These are phyloP conservation scores for Graphilbum sp. DNA, from an alignment of 2,329 filamentous ascomycete species.

Conservation along the genomic window DNA sequence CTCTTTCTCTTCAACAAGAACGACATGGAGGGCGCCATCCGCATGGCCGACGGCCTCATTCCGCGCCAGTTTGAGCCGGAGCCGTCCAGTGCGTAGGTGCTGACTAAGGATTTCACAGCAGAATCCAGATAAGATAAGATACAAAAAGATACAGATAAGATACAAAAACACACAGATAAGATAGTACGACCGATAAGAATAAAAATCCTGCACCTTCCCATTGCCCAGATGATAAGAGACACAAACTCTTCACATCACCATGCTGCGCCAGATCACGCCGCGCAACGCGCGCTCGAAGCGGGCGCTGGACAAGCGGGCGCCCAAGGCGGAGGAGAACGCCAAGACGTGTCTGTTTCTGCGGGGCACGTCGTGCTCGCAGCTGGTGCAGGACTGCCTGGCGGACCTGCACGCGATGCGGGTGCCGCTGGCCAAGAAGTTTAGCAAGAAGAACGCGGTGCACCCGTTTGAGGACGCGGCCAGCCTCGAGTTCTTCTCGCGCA, in stretches of 20 bases:
- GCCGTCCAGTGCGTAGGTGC: conserved; percentile 19
- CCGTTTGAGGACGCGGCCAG: conserved; percentile 62
- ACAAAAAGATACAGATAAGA: background rate
- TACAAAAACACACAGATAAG: background rate
- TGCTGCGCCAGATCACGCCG: conserved; percentile 26
- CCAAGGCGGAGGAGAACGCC: conserved; percentile 76
- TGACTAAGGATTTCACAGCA: too few species aligned
- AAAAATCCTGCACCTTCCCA: background rate
- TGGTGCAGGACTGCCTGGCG: conserved; percentile 67
- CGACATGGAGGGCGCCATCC: conserved; percentile 72
- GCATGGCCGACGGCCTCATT: conserved; percentile 54
- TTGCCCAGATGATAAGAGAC: too few species aligned
- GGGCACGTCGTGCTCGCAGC: conserved; percentile 68
- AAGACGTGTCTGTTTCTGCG: conserved; percentile 83
- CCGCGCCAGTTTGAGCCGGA: conserved; percentile 38
- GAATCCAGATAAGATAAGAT: background rate
- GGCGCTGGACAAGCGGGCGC: conserved; percentile 81
- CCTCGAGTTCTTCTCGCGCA: conserved; percentile 73
- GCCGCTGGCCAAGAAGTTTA: conserved; percentile 76
- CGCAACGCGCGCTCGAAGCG: conserved; percentile 79
- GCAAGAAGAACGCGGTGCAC: conserved; percentile 80
- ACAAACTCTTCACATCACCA: conserved; percentile 1
- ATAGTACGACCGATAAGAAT: background rate
- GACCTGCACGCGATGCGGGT: conserved; percentile 76
- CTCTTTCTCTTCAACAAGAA: conserved; percentile 93